These are phyloP conservation scores for Pseudozyma tsukubaensis DNA, from an alignment of 1,284 basidiomycete genomes.

Conservation along the genomic window DNA sequence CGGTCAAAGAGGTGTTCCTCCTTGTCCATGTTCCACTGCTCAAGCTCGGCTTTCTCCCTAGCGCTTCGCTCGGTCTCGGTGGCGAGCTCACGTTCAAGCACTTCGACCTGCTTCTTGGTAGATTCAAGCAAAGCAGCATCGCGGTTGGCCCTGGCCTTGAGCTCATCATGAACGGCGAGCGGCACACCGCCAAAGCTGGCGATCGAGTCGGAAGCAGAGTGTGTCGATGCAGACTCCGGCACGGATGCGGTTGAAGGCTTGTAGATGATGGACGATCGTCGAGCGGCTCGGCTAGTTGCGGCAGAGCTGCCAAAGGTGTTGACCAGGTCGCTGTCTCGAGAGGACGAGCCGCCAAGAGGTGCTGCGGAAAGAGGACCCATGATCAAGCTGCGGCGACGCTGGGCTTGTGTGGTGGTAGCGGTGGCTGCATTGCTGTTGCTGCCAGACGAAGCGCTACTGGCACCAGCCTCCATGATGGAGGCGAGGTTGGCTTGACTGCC, in stretches of 20 bases:
- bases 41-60: slow-evolving; percentile 54
- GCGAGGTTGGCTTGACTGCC: slow-evolving; percentile 48
- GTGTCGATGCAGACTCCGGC: slow-evolving; percentile 20
- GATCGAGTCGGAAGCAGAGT: slow-evolving; percentile 35
- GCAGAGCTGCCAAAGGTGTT: slow-evolving; percentile 18
- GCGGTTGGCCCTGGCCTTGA: slow-evolving; percentile 52
- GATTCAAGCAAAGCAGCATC: slow-evolving; percentile 53
- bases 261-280: slow-evolving; percentile 54
- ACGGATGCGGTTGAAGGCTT: slow-evolving; percentile 39
- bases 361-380: slow-evolving; percentile 21
- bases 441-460: slow-evolving; percentile 9
- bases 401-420: slow-evolving; percentile 18
- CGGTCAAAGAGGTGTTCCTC: slow-evolving; percentile 46
- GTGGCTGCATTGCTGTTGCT: slow-evolving; percentile 5
- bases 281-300: slow-evolving; percentile 21
- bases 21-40: slow-evolving; percentile 56
- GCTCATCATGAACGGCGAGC: slow-evolving; percentile 53
- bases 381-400: slow-evolving; percentile 50
- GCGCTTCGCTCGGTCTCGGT: slow-evolving; percentile 46
- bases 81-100: slow-evolving; percentile 49
- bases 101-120: slow-evolving; percentile 53
- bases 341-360: slow-evolving; percentile 13
- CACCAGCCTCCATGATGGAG: slow-evolving; percentile 33
- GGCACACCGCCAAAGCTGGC: slow-evolving; percentile 43
- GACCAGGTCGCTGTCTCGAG: slow-evolving; percentile 40